phyloP scores from a whole-genome alignment of 2,329 filamentous ascomycete species.

The Stachybotrys chlorohalonatus region DNA sequence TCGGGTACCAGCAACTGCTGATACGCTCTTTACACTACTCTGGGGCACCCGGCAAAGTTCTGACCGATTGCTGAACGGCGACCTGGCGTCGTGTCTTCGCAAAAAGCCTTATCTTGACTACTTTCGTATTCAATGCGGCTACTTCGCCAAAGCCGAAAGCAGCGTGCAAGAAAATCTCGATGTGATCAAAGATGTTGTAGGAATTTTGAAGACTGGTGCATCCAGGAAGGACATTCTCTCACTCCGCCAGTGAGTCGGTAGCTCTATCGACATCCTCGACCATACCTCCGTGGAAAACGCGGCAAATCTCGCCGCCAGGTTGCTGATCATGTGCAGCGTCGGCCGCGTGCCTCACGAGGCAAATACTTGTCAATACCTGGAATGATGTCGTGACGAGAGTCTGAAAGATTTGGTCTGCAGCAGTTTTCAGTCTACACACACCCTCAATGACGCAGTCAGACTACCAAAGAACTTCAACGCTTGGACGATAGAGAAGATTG shows the following conservation, averaged over 20 bases:
- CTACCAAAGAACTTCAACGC: background rate
- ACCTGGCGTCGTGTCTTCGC: background rate
- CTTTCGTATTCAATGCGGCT: background rate
- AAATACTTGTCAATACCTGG: background rate
- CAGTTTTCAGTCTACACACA: background rate
- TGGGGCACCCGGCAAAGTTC: background rate
- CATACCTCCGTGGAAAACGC: no score
- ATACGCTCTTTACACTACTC: background rate
- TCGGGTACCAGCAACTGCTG: background rate
- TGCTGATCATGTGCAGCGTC: background rate
- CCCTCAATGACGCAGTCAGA: background rate
- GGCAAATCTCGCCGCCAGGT: background rate
- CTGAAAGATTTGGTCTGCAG: background rate
- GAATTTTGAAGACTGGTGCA: background rate
- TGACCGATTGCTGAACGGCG: background rate
- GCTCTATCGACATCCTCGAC: no score
- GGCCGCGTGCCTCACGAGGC: background rate
- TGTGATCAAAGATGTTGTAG: background rate
- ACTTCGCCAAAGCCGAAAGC: background rate
- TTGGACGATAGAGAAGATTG: background rate
- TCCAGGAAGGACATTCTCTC: background rate
- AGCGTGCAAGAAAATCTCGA: background rate
- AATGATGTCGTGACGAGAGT: background rate
- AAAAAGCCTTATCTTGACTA: background rate
- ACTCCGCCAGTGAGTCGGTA: background rate